These are phyloP conservation scores for Syzygium oleosum DNA, from an alignment of 345 rosid species.

Conservation along the genomic window DNA sequence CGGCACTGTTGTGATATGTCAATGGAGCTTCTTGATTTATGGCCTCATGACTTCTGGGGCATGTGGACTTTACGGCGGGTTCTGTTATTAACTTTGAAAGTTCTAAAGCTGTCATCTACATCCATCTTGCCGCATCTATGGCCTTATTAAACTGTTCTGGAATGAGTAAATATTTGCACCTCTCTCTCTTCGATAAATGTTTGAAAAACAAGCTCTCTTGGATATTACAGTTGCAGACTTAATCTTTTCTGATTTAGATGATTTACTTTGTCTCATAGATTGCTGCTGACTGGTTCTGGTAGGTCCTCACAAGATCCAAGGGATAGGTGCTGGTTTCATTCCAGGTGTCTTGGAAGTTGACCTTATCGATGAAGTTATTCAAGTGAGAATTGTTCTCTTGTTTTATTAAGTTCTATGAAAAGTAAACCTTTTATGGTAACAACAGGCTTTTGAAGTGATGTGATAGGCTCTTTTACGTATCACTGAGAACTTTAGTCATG, in stretches of 20 bases:
- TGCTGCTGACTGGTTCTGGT: not conserved
- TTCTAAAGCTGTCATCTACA: not conserved
- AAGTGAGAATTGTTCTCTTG: constrained; percentile 28
- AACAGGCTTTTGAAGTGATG: not conserved
- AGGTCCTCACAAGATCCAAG: constrained; percentile 98
- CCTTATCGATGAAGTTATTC: constrained; percentile 74
- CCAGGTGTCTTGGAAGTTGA: constrained; percentile 76
- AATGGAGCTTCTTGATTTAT: not conserved
- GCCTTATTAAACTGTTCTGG: not conserved
- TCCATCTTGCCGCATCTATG: not conserved
- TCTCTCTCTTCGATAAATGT: not conserved
- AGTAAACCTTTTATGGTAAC: not conserved
- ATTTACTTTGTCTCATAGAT: not conserved
- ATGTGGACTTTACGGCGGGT: not conserved
- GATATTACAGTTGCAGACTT: not conserved
- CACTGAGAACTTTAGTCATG: not conserved
- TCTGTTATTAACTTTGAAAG: not conserved
- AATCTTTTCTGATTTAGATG: not conserved
- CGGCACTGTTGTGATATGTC: not conserved
- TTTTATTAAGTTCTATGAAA: not conserved
- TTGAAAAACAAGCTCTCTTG: not conserved
- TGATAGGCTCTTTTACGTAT: not conserved
- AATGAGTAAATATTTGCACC: not conserved
- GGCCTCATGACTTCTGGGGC: not conserved
- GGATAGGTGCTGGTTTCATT: constrained; percentile 88